phyloP scores from a whole-genome alignment of 306 rosid genomes.

The Lotus japonicus region DNA sequence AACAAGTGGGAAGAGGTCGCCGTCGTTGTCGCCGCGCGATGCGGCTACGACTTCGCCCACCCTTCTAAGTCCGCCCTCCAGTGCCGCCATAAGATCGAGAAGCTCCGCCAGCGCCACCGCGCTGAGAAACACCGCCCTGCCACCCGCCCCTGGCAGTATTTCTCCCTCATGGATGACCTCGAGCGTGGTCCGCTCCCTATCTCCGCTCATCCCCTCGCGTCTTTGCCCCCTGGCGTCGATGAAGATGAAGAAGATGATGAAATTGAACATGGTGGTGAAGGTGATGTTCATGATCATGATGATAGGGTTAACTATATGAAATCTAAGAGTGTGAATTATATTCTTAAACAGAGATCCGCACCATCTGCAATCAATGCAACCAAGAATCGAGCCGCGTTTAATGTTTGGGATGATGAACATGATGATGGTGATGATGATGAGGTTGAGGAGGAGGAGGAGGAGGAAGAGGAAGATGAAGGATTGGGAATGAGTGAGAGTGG shows the following conservation, averaged over 20 bases:
- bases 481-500: constrained; percentile 8
- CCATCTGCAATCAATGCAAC: not conserved
- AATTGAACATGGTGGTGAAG: constrained; percentile 13
- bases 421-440: not conserved
- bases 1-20: constrained; percentile 92
- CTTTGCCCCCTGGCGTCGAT: not conserved
- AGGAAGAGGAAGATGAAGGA: not conserved
- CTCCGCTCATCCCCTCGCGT: constrained; percentile 41
- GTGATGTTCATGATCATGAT: not conserved
- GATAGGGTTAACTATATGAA: constrained; percentile 16
- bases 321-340: constrained; percentile 40
- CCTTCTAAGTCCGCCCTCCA: constrained; percentile 64
- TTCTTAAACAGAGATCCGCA: constrained; percentile 30
- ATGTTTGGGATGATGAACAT: not conserved
- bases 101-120: constrained; percentile 86
- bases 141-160: constrained; percentile 50
- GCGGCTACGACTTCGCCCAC: constrained; percentile 58
- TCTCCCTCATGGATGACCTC: constrained; percentile 59
- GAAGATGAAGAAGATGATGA: not conserved
- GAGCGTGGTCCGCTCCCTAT: constrained; percentile 85
- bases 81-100: constrained; percentile 94
- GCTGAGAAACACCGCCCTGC: constrained; percentile 38
- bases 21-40: constrained; percentile 69
- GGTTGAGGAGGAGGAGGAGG: not conserved
- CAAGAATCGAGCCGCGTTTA: constrained; percentile 22